phyloP scores from a whole-genome alignment of 306 rosid species.

The Ziziphus jujuba region DNA sequence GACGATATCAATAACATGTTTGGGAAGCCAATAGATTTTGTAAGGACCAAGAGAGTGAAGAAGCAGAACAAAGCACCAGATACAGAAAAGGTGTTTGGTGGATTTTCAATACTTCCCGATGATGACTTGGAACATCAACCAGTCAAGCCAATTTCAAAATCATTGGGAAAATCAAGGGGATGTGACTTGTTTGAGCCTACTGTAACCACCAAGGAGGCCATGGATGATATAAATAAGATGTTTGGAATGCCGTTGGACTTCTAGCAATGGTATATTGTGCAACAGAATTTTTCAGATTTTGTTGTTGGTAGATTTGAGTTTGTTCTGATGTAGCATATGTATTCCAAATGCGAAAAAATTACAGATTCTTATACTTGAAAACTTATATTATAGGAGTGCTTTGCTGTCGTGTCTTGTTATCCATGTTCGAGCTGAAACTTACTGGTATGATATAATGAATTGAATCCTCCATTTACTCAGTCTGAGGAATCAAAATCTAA shows the following conservation, averaged over 20 bases:
- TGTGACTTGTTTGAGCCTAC: slow-evolving; percentile 82
- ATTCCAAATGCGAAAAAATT: not conserved
- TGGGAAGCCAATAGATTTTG: slow-evolving; percentile 89
- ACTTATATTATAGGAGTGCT: not conserved
- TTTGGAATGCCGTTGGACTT: slow-evolving; percentile 79
- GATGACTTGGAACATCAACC: slow-evolving; percentile 49
- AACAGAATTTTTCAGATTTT: not conserved
- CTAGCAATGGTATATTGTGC: slow-evolving; percentile 19
- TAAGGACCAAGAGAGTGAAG: slow-evolving; percentile 55
- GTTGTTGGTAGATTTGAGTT: not conserved
- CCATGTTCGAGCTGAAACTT: not conserved
- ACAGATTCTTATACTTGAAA: not conserved
- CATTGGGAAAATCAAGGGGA: slow-evolving; percentile 36
- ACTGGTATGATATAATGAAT: not conserved
- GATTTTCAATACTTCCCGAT: slow-evolving; percentile 83
- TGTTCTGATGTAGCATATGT: not conserved
- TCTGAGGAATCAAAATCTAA: not conserved
- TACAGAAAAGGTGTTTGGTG: slow-evolving; percentile 42
- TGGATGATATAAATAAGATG: slow-evolving; percentile 88
- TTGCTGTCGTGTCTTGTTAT: not conserved
- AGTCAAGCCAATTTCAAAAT: slow-evolving; percentile 44
- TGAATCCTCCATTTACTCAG: not conserved
- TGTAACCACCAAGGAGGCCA: slow-evolving; percentile 71
- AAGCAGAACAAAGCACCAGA: slow-evolving; percentile 55
- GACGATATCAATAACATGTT: slow-evolving; percentile 94